Evolutionary conservation across 208 protist species (phyloP).

Genomic region (Leishmania gerbilli): DNA sequence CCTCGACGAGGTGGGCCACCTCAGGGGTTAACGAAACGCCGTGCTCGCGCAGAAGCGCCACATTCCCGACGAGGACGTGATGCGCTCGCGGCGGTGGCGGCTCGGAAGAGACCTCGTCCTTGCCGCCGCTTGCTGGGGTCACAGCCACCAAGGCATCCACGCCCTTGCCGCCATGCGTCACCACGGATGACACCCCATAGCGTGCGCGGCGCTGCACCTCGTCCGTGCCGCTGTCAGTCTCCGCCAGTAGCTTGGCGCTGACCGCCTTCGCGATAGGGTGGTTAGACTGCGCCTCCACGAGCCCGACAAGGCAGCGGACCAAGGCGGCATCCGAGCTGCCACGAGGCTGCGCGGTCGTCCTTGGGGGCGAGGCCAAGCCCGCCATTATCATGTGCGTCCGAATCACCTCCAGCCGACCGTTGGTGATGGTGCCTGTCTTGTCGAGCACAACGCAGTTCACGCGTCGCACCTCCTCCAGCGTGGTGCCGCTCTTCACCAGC

Average conservation of each 20-base stretch:
- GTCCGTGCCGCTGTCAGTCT: constrained; percentile 3
- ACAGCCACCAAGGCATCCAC: constrained; percentile 47
- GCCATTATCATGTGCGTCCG: constrained; percentile 17
- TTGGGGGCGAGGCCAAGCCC: not conserved
- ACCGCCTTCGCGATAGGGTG: constrained; percentile 93
- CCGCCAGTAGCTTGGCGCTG: constrained; percentile 17
- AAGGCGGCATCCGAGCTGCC: constrained; percentile 6
- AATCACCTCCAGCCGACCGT: constrained; percentile 85
- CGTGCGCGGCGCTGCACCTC: constrained; percentile 7
- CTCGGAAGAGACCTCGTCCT: not conserved
- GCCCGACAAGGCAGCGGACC: constrained; percentile 34
- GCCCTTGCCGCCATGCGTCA: constrained; percentile 55
- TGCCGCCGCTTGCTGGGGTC: not conserved
- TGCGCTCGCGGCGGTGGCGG: constrained; percentile 9
- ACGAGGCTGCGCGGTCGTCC: not conserved
- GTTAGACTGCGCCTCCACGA: constrained; percentile 68
- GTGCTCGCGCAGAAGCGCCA: constrained; percentile 47
- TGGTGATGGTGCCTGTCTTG: constrained; percentile 98
- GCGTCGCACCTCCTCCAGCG: constrained; percentile 86
- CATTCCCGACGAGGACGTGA: constrained; percentile 79
- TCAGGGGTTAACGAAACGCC: constrained; percentile 35
- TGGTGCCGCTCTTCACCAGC: constrained; percentile 93
- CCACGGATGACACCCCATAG: constrained; percentile 38
- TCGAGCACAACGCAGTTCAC: constrained; percentile 93
- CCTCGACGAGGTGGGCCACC: constrained; percentile 28